These are phyloP conservation scores for Claviceps lovelessii DNA, from an alignment of 2,329 filamentous ascomycete species.

Conservation along the genomic window DNA sequence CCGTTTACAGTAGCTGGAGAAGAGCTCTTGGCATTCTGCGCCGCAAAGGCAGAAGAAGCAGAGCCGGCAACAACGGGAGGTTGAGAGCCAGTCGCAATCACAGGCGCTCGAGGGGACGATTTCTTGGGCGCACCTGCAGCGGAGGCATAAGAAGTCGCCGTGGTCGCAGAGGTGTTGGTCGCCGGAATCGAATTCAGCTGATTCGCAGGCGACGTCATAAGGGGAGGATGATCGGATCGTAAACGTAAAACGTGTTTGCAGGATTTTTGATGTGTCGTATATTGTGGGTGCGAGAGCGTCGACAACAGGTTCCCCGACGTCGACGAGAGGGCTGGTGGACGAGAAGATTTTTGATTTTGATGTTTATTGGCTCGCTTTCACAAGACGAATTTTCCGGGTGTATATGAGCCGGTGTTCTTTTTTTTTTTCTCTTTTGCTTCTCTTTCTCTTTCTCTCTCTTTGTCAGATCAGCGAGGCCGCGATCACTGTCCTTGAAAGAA, in stretches of 20 bases:
- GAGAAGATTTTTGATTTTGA: conserved; percentile 1
- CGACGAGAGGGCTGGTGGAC: conserved; percentile 4
- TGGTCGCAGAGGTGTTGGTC: conserved; percentile 42
- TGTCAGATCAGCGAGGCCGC: background rate
- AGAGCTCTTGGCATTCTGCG: conserved; percentile 46
- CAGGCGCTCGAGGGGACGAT: conserved; percentile 42
- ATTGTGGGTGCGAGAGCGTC: conserved; percentile 1
- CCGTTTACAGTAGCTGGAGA: conserved; percentile 74
- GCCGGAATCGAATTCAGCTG: conserved; percentile 41
- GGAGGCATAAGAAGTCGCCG: conserved; percentile 52
- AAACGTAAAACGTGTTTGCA: background rate
- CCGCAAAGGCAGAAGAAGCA: conserved; percentile 30
- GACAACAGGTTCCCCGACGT: background rate
- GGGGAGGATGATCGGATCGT: conserved; percentile 10
- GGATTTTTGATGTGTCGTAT: background rate
- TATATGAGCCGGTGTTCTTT: background rate
- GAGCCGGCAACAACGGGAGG: conserved; percentile 41
- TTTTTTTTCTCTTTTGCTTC: background rate
- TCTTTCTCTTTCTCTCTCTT: background rate
- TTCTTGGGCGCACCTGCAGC: conserved; percentile 51
- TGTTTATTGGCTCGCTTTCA: conserved; percentile 5
- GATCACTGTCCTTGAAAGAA: conserved; percentile 1
- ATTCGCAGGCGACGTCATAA: conserved; percentile 49
- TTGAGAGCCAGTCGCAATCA: conserved; percentile 44
- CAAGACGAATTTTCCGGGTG: background rate